phyloP scores from a whole-genome alignment of 495 filamentous ascomycete genomes.

The Tuber brumale region DNA sequence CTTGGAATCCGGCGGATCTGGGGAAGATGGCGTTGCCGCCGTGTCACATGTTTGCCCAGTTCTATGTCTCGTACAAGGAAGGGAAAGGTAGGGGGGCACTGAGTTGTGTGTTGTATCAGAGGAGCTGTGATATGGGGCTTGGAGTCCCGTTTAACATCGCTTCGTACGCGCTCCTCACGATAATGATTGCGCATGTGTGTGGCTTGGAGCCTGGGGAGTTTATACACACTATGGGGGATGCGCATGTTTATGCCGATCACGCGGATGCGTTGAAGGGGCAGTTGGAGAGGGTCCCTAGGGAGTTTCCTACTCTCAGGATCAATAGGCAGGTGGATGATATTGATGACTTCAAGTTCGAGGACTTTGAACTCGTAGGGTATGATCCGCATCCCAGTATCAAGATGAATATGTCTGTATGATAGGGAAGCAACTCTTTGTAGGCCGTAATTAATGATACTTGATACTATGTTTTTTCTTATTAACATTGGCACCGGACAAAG shows the following conservation, averaged over 20 bases:
- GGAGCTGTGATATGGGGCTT: conserved; percentile 94
- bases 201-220: conserved; percentile 75
- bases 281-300: conserved; percentile 68
- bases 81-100: conserved; percentile 57
- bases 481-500: not conserved
- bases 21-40: conserved; percentile 88
- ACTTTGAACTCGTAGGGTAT: conserved; percentile 84
- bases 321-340: conserved; percentile 56
- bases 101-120: conserved; percentile 81
- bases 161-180: conserved; percentile 81
- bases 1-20: conserved; percentile 89
- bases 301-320: conserved; percentile 73
- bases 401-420: conserved; percentile 95
- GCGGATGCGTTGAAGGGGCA: conserved; percentile 77
- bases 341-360: conserved; percentile 81
- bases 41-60: conserved; percentile 99
- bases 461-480: not conserved
- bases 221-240: conserved; percentile 91
- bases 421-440: not conserved
- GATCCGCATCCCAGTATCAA: conserved; percentile 80
- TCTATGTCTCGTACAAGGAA: conserved; percentile 72
- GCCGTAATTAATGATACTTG: conserved; percentile 11
- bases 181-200: conserved; percentile 85
- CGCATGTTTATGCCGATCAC: conserved; percentile 91
- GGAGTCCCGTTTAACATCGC: conserved; percentile 98